phyloP scores from a whole-genome alignment of 441 rosid species.

The Populus trichocarpa region DNA sequence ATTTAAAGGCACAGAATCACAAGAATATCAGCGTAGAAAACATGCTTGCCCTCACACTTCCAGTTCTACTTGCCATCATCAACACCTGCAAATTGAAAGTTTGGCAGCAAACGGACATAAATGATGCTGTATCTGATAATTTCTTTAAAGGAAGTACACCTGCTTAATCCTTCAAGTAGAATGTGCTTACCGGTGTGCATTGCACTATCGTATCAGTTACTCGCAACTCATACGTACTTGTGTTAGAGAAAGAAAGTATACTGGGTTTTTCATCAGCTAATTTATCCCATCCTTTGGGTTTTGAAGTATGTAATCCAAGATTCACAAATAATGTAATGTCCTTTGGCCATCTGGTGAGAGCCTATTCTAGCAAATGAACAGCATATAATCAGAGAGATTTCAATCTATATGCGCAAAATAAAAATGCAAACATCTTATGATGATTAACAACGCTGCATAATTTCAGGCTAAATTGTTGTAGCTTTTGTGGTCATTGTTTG shows the following conservation, averaged over 20 bases:
- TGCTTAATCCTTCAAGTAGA: slow-evolving; percentile 64
- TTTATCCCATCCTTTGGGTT: slow-evolving; percentile 81
- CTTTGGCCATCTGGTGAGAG: slow-evolving; percentile 78
- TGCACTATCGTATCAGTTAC: slow-evolving; percentile 46
- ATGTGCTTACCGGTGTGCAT: slow-evolving; percentile 8
- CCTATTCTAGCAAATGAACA: slow-evolving; percentile 47
- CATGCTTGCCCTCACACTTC: slow-evolving; percentile 66
- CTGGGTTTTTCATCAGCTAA: slow-evolving; percentile 69
- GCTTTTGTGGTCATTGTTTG: no score
- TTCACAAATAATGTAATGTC: slow-evolving; percentile 56
- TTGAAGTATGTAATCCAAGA: slow-evolving; percentile 53
- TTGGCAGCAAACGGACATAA: slow-evolving; percentile 88
- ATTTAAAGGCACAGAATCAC: no score
- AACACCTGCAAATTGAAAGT: slow-evolving; percentile 87
- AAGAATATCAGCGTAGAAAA: no score
- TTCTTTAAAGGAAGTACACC: slow-evolving; percentile 74
- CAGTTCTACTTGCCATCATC: slow-evolving; percentile 83
- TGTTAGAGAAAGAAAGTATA: slow-evolving; percentile 60
- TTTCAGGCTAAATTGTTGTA: background rate
- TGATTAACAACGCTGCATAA: slow-evolving; percentile 1
- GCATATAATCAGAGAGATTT: slow-evolving; percentile 13
- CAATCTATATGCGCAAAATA: background rate
- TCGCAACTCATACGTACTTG: slow-evolving; percentile 91
- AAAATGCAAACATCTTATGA: slow-evolving; percentile 3
- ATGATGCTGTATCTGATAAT: slow-evolving; percentile 78